phyloP scores from a whole-genome alignment of 441 rosid genomes.

The Isatis lusitanica region DNA sequence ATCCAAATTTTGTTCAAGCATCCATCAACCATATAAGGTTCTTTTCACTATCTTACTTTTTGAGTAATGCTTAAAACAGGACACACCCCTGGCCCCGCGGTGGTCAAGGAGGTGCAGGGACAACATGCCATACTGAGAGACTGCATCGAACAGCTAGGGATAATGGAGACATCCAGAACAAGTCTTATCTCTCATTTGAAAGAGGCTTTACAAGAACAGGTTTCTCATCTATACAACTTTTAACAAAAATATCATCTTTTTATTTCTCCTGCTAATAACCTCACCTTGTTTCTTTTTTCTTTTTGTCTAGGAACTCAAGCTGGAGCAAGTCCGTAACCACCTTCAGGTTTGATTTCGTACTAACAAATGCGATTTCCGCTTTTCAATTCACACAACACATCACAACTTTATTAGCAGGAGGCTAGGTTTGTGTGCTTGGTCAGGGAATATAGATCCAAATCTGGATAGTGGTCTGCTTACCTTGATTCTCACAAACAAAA shows the following conservation, averaged over 20 bases:
- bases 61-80: conserved; percentile 44
- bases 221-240: conserved; percentile 29
- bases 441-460: background rate
- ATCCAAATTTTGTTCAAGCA: background rate
- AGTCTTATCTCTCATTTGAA: conserved; percentile 69
- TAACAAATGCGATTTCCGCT: background rate
- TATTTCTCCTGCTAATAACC: conserved; percentile 25
- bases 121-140: conserved; percentile 60
- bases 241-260: background rate
- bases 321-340: conserved; percentile 68
- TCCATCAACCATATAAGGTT: background rate
- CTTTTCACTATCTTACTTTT: conserved; percentile 16
- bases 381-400: conserved; percentile 9
- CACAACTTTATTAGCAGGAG: background rate
- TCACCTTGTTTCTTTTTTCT: background rate
- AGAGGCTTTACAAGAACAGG: conserved; percentile 93
- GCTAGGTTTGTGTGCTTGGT: background rate
- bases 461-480: background rate
- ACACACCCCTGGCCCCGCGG: conserved; percentile 41
- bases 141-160: conserved; percentile 68
- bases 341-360: conserved; percentile 66
- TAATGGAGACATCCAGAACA: conserved; percentile 66
- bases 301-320: conserved; percentile 70
- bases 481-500: background rate
- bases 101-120: conserved; percentile 44